Evolutionary conservation across 495 filamentous ascomycete species (phyloP), one percentile per base, ranked within the genome.

Genomic region (Echria macrotheca): DNA sequence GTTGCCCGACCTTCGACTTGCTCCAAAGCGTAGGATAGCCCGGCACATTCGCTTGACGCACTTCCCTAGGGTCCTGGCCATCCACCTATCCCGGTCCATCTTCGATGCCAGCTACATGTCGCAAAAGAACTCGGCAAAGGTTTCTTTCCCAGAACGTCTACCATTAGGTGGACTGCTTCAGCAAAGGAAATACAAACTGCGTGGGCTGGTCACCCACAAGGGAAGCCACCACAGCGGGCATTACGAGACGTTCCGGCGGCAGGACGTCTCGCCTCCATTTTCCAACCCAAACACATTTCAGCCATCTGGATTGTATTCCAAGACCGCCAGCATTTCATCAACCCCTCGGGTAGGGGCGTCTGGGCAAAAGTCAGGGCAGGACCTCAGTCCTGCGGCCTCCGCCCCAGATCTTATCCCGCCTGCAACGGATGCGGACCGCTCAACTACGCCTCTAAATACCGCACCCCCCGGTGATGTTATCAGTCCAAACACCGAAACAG

Each of bases 161-260:
- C 77, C 83, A 0, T 71, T 99, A 5, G 93, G 93, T 14, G 82
- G 89, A 2, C 74, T 97, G 14, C 68, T 94, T 15, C 79, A 82
- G 42, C 82, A 82, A 52, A 84, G 79, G 47, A 85, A 76, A 54
- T 99, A 95, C 72, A 88, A 83, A 56, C 76, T 99, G 3, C 80
- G 94, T 2, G 87, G 84, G 9, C 82, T 95, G 33, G 85, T 99
- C 40, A 93, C 86, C 22, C 93, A 99, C 61, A 96, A 95, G 60
- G 93, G 93, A 15, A 94, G 86, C 50, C 93, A 99, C 67, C 83
- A 95, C 56, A 95, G 88, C 50, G 93, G 93, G 1, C 93, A 99
- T 63, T 99, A 99, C 66, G 93, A 99, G 63, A 88, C 90, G 1
- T 97, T 97, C 68, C 79, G 93, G 23, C 79, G 93, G n/a, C 95